These are phyloP conservation scores for Chrysoporthe austroafricana DNA, from an alignment of 2,329 filamentous ascomycete genomes.

Conservation along the genomic window DNA sequence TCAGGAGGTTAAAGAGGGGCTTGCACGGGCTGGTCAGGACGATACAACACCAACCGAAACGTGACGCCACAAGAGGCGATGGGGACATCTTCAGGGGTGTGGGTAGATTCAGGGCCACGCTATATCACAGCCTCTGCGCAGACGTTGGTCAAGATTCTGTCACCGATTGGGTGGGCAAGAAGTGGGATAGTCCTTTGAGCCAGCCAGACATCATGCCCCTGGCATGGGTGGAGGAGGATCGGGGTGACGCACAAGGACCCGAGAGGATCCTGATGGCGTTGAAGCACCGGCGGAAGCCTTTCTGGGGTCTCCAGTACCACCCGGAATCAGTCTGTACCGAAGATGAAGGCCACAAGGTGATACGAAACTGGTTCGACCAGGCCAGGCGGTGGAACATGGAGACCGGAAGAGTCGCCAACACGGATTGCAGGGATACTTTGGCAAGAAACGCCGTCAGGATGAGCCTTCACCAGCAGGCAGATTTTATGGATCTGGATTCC, in stretches of 20 bases:
- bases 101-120: constrained; percentile 67
- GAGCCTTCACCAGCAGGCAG: constrained; percentile 39
- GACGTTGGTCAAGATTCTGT: constrained; percentile 55
- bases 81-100: constrained; percentile 69
- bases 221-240: constrained; percentile 62
- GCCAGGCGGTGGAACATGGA: constrained; percentile 63
- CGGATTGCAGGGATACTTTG: constrained; percentile 25
- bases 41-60: constrained; percentile 60
- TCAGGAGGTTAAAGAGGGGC: constrained; percentile 70
- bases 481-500: constrained; percentile 10
- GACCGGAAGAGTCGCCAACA: constrained; percentile 31
- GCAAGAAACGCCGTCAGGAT: constrained; percentile 40
- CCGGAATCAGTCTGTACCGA: constrained; percentile 89
- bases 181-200: constrained; percentile 44
- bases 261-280: constrained; percentile 76
- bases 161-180: constrained; percentile 41
- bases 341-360: constrained; percentile 62
- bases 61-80: constrained; percentile 22
- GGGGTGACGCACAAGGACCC: constrained; percentile 37
- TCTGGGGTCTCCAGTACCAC: constrained; percentile 90
- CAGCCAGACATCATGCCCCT: constrained; percentile 57
- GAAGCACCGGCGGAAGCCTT: constrained; percentile 68
- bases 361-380: constrained; percentile 76
- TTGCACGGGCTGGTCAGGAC: constrained; percentile 80
- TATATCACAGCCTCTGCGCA: constrained; percentile 72